These are phyloP conservation scores for Fallopia convolvulus DNA, from an alignment of 148 eudicot species.

Conservation along the genomic window DNA sequence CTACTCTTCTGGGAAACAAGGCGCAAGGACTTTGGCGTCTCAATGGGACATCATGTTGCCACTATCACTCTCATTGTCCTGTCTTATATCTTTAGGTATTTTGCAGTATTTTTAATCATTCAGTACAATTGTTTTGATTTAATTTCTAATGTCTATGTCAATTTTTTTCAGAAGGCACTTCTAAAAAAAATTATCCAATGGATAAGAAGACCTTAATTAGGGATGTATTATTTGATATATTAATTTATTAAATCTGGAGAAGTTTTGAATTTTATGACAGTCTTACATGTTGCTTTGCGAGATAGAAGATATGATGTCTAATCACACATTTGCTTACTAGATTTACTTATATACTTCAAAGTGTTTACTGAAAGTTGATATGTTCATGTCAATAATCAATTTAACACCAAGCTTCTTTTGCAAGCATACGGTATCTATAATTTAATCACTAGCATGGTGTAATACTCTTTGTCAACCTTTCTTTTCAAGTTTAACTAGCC, in stretches of 20 bases:
- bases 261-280: not conserved
- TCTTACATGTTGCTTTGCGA: not conserved
- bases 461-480: not conserved
- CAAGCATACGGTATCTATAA: not conserved
- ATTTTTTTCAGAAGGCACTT: not conserved
- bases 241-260: not conserved
- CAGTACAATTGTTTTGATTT: not conserved
- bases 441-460: not conserved
- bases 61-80: constrained; percentile 59
- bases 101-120: not conserved
- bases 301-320: not conserved
- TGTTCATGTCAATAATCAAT: not conserved
- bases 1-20: constrained; percentile 92
- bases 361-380: not conserved
- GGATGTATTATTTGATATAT: not conserved
- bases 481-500: not conserved
- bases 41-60: constrained; percentile 92
- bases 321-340: not conserved
- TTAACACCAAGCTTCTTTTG: not conserved
- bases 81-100: constrained; percentile 64
- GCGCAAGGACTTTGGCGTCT: constrained; percentile 90
- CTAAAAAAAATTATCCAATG: too few species aligned
- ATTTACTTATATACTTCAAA: not conserved
- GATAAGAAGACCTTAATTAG: not conserved
- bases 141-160: not conserved